Conservation (phyloP, 208 protist genomes). For the Leishmania aethiopica region DNA sequence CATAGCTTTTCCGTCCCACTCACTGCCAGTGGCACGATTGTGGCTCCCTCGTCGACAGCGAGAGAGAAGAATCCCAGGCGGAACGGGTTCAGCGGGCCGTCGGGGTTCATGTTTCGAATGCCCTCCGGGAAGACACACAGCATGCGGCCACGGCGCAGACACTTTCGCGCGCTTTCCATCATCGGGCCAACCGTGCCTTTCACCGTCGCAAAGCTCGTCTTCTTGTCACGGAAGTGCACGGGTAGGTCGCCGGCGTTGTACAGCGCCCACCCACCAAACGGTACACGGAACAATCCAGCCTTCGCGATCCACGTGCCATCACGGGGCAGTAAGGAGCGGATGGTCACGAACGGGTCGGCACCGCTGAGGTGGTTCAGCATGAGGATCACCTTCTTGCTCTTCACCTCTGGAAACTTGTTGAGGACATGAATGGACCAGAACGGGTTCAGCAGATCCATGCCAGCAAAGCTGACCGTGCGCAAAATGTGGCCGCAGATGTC, state of each 20-base stretch:
- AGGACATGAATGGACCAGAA: constrained; percentile 78
- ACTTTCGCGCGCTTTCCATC: constrained; percentile 74
- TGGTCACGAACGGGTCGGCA: constrained; percentile 78
- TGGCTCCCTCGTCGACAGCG: constrained; percentile 73
- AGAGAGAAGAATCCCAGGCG: constrained; percentile 84
- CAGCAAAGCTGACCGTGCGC: constrained; percentile 57
- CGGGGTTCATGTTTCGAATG: constrained; percentile 67
- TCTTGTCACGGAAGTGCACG: constrained; percentile 80
- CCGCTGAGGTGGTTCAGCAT: constrained; percentile 89
- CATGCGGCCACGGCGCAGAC: constrained; percentile 74
- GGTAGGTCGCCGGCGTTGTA: constrained; percentile 76
- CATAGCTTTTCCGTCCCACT: constrained; percentile 82
- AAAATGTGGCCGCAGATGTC: constrained; percentile 86
- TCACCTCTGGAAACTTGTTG: constrained; percentile 65
- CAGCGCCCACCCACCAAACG: constrained; percentile 84
- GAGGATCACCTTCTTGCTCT: constrained; percentile 70
- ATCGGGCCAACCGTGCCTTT: constrained; percentile 80
- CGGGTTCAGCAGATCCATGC: constrained; percentile 75
- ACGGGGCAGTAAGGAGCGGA: constrained; percentile 70
- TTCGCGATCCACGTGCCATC: constrained; percentile 88
- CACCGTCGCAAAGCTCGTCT: constrained; percentile 68
- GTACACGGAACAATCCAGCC: constrained; percentile 76
- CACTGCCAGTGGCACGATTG: constrained; percentile 81
- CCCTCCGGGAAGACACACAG: constrained; percentile 90
- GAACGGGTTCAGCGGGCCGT: constrained; percentile 70